phyloP scores from a whole-genome alignment of 768 basidiomycete genomes.

The Lactarius hengduanensis region DNA sequence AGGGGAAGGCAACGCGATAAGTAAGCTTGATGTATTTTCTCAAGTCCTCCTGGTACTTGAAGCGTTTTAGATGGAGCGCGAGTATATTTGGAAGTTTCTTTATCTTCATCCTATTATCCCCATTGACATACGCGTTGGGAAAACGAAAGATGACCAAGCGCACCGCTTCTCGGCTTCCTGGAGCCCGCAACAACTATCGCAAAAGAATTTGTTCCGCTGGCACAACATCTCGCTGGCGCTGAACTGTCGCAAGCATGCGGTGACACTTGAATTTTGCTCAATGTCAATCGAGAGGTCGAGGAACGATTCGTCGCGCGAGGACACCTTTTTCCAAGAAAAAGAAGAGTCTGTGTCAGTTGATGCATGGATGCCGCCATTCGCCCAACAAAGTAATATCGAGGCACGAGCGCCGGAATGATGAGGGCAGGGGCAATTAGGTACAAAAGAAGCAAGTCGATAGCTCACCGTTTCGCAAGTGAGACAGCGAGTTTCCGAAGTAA shows the following conservation, averaged over 20 bases:
- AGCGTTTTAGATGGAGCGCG: conserved; percentile 94
- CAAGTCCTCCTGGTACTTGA: conserved; percentile 96
- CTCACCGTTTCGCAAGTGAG: conserved; percentile 93
- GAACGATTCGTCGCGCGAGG: conserved; percentile 91
- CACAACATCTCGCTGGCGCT: conserved; percentile 98
- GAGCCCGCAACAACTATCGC: conserved; percentile 93
- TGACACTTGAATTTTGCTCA: conserved; percentile 95
- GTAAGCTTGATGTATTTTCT: conserved; percentile 91
- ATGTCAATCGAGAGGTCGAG: conserved; percentile 99
- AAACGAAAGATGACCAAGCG: conserved; percentile 33
- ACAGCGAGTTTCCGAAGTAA: conserved; percentile 98
- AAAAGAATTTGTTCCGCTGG: conserved; percentile 97
- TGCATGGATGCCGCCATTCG: conserved; percentile 31
- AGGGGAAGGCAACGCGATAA: conserved; percentile 95
- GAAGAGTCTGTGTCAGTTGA: conserved; percentile 14
- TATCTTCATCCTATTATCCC: conserved; percentile 85
- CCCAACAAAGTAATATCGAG: conserved; percentile 7
- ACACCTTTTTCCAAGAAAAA: conserved; percentile 20
- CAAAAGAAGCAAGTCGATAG: background rate
- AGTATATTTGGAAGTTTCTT: conserved; percentile 94
- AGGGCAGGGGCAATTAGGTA: background rate
- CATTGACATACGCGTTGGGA: conserved; percentile 2
- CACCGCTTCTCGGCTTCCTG: conserved; percentile 98
- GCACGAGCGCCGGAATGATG: conserved; percentile 9
- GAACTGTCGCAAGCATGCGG: conserved; percentile 93